Evolutionary conservation across 176 grass and related monocot species (phyloP).

Genomic region (Carex myosuroides): DNA sequence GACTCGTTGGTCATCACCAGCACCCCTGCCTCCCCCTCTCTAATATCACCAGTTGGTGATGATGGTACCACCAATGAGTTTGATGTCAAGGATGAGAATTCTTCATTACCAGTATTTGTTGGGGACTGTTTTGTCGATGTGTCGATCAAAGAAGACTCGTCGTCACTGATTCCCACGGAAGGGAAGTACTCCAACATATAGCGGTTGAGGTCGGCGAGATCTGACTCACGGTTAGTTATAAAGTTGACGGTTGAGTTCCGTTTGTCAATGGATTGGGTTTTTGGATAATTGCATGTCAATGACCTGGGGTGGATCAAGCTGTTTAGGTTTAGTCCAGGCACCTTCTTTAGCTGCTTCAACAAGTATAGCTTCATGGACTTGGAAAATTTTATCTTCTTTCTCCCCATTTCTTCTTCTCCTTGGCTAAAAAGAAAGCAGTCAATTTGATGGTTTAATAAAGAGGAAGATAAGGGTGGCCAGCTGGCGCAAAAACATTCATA

Average conservation of each 20-base stretch:
- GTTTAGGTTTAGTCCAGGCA: constrained; percentile 34
- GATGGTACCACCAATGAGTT: constrained; percentile 1
- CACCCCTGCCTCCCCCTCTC: background rate
- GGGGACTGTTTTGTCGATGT: background rate
- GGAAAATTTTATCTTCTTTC: constrained; percentile 34
- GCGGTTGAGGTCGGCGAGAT: constrained; percentile 61
- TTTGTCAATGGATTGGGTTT: constrained; percentile 32
- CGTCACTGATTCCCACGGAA: constrained; percentile 39
- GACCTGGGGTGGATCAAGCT: constrained; percentile 20
- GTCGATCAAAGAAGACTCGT: background rate
- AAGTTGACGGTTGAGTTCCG: background rate
- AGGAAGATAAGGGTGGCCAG: background rate
- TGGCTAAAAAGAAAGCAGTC: background rate
- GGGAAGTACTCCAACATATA: constrained; percentile 62
- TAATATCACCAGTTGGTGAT: background rate
- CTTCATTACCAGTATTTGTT: background rate
- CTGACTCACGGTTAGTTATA: constrained; percentile 22
- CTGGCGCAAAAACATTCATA: background rate
- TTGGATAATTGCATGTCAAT: constrained; percentile 58
- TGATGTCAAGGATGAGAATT: background rate
- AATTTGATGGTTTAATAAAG: background rate
- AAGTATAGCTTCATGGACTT: constrained; percentile 49
- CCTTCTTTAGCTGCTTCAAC: constrained; percentile 46
- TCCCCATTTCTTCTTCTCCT: constrained; percentile 15
- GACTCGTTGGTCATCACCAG: constrained; percentile 28